These are phyloP conservation scores for Moesziomyces sp. DNA, from an alignment of 1,284 basidiomycete genomes.

Conservation along the genomic window DNA sequence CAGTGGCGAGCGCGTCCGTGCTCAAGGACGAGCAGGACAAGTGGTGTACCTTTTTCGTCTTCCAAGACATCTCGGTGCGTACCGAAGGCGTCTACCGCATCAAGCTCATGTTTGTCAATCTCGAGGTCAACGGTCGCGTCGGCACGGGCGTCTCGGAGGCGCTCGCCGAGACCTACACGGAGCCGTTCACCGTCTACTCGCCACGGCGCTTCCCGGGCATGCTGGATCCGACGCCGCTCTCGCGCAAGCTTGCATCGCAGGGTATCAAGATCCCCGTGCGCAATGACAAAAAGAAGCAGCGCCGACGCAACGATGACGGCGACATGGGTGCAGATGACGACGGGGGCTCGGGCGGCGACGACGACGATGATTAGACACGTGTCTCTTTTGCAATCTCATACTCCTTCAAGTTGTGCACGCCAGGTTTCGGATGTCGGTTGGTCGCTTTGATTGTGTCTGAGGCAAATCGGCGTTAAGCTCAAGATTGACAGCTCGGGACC, in stretches of 20 bases:
- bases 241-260: slow-evolving; percentile 59
- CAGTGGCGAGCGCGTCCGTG: slow-evolving; percentile 60
- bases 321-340: slow-evolving; percentile 28
- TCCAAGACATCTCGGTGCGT: slow-evolving; percentile 60
- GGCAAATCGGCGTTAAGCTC: slow-evolving; percentile 5
- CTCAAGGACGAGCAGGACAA: slow-evolving; percentile 58
- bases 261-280: slow-evolving; percentile 63
- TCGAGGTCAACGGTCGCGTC: slow-evolving; percentile 54
- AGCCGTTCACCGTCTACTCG: slow-evolving; percentile 60
- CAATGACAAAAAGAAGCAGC: slow-evolving; percentile 59
- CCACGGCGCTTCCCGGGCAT: slow-evolving; percentile 61
- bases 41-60: slow-evolving; percentile 61
- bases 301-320: slow-evolving; percentile 27
- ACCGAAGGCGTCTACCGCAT: slow-evolving; percentile 62
- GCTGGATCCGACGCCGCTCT: slow-evolving; percentile 59
- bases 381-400: not conserved
- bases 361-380: slow-evolving; percentile 38
- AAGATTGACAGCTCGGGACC: not conserved
- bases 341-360: slow-evolving; percentile 38
- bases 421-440: not conserved
- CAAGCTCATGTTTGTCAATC: slow-evolving; percentile 59
- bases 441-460: not conserved
- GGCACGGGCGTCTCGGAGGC: slow-evolving; percentile 54
- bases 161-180: slow-evolving; percentile 60
- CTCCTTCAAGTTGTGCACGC: not conserved